Evolutionary conservation across 2,329 filamentous ascomycete species (phyloP).

Genomic region (Macroventuria anomochaeta): DNA sequence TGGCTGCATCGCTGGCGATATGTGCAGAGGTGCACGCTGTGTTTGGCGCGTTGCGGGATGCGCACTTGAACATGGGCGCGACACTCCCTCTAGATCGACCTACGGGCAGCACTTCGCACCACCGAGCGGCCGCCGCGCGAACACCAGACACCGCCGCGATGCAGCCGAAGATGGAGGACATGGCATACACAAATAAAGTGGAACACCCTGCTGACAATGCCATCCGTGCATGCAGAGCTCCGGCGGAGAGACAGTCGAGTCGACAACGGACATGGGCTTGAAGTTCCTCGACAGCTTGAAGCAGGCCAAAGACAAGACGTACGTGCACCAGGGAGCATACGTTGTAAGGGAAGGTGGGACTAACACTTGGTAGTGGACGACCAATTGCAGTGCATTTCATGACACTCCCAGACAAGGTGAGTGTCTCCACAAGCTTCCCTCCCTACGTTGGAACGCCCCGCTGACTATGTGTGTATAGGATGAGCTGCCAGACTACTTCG

Average conservation of each 20-base stretch:
- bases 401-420: constrained; percentile 66
- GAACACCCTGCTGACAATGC: constrained; percentile 36
- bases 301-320: constrained; percentile 82
- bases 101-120: constrained; percentile 38
- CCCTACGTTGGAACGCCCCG: constrained; percentile 7
- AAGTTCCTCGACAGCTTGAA: constrained; percentile 77
- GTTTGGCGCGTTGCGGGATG: constrained; percentile 35
- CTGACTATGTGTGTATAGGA: constrained; percentile 50
- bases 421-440: constrained; percentile 21
- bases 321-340: constrained; percentile 45
- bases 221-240: constrained; percentile 34
- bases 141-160: constrained; percentile 19
- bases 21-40: constrained; percentile 7
- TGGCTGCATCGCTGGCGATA: constrained; percentile 12
- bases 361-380: constrained; percentile 62
- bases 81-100: constrained; percentile 39
- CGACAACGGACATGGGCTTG: constrained; percentile 73
- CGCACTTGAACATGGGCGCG: constrained; percentile 39
- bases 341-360: constrained; percentile 11
- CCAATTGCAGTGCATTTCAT: constrained; percentile 78
- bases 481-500: constrained; percentile 76
- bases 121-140: constrained; percentile 28
- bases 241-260: constrained; percentile 65
- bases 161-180: constrained; percentile 15
- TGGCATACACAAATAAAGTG: background rate